Evolutionary conservation across 495 filamentous ascomycete species (phyloP).

Genomic region (Aspergillus biplanus): DNA sequence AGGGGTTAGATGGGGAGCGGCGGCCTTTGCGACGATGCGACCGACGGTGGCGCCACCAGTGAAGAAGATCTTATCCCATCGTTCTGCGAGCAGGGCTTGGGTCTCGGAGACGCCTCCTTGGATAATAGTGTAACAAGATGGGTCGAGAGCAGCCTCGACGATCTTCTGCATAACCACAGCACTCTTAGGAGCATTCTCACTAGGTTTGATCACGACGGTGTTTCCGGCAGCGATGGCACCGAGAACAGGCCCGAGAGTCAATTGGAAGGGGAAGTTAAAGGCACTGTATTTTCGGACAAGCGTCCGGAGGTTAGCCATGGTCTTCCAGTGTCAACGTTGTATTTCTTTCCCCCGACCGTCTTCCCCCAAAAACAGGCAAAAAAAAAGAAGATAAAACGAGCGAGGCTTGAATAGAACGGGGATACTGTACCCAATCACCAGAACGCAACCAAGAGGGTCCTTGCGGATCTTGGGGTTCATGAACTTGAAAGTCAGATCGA

Average conservation of each 20-base stretch:
- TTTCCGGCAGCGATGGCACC: conserved; percentile 93
- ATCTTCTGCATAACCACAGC: conserved; percentile 81
- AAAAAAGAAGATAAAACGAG: not conserved
- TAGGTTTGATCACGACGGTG: conserved; percentile 87
- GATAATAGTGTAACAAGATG: conserved; percentile 72
- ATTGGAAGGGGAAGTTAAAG: conserved; percentile 89
- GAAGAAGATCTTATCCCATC: conserved; percentile 98
- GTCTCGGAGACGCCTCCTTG: conserved; percentile 83
- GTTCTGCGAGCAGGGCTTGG: conserved; percentile 77
- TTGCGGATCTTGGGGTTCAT: conserved; percentile 80
- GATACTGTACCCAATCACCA: conserved; percentile 75
- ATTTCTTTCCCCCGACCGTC: conserved; percentile 4
- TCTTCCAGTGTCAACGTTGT: not conserved
- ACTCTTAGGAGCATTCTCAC: conserved; percentile 73
- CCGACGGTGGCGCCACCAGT: conserved; percentile 80
- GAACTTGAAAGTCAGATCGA: conserved; percentile 64
- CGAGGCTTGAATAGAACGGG: not conserved
- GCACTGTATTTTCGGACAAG: conserved; percentile 47
- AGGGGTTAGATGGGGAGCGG: conserved; percentile 88
- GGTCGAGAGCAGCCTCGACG: conserved; percentile 73
- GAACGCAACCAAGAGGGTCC: conserved; percentile 80
- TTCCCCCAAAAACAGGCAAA: conserved; percentile 15
- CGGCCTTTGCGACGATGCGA: conserved; percentile 87
- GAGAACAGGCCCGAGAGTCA: conserved; percentile 76
- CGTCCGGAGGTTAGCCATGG: too few species aligned